phyloP scores from a whole-genome alignment of 305 asterid genomes.

The Fraxinus ornus region DNA sequence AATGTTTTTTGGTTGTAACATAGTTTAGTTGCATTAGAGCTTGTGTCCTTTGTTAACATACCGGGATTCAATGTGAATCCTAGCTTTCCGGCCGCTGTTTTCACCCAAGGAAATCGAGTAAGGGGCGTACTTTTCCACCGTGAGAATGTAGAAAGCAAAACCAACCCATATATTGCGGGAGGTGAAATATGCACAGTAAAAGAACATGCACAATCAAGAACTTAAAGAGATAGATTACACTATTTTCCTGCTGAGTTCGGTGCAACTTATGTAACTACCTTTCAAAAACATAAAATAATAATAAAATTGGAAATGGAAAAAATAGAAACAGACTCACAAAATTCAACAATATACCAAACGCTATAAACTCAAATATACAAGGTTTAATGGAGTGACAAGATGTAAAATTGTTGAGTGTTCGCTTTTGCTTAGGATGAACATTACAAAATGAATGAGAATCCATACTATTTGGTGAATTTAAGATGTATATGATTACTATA shows the following conservation, averaged over 20 bases:
- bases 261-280: not conserved
- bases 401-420: constrained; percentile 10
- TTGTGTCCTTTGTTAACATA: not conserved
- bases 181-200: not conserved
- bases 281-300: not conserved
- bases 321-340: not conserved
- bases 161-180: not conserved
- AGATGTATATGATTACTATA: not conserved
- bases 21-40: not conserved
- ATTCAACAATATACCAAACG: not conserved
- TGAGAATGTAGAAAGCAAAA: not conserved
- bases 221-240: not conserved
- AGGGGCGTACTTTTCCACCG: not conserved
- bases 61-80: not conserved
- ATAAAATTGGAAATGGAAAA: not conserved
- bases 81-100: not conserved
- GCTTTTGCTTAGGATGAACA: constrained; percentile 11
- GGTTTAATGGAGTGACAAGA: not conserved
- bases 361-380: constrained; percentile 13
- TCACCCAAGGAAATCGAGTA: not conserved
- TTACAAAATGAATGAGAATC: constrained; percentile 14
- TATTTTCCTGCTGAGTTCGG: not conserved
- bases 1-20: not conserved
- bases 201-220: not conserved
- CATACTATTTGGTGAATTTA: not conserved